These are phyloP conservation scores for Epichloe glyceriae DNA, from an alignment of 2,329 filamentous ascomycete species.

Conservation along the genomic window DNA sequence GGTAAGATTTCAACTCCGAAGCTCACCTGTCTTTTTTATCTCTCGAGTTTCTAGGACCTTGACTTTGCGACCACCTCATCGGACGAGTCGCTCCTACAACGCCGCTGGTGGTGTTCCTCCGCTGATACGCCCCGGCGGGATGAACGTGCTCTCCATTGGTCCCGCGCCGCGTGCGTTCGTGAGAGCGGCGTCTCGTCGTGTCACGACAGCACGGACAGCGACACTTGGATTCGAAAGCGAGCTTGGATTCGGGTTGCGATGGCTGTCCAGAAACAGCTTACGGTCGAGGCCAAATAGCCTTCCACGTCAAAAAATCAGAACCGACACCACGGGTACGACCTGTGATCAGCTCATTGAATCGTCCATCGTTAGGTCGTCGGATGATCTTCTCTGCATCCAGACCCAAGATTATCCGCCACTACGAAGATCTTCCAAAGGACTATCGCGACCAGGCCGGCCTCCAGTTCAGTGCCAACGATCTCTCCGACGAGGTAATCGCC, in stretches of 20 bases:
- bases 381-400: constrained; percentile 22
- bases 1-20: neutral
- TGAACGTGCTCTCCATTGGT: constrained; percentile 9
- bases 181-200: constrained; percentile 15
- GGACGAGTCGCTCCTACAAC: neutral
- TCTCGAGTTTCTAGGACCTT: neutral
- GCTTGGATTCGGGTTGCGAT: constrained; percentile 2
- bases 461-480: constrained; percentile 35
- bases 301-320: constrained; percentile 1
- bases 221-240: neutral
- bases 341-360: neutral
- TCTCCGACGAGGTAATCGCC: constrained; percentile 33
- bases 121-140: neutral
- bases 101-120: neutral
- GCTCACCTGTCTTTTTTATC: neutral
- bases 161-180: constrained; percentile 19
- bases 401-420: constrained; percentile 33
- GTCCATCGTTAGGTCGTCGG: constrained; percentile 13
- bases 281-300: neutral
- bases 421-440: constrained; percentile 42
- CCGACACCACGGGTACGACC: neutral
- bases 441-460: constrained; percentile 45
- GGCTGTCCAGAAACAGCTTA: constrained; percentile 7
- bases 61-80: neutral
- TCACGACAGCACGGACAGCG: constrained; percentile 2